These are phyloP conservation scores for Xylariaceae sp. DNA, from an alignment of 2,329 filamentous ascomycete genomes.

Conservation along the genomic window DNA sequence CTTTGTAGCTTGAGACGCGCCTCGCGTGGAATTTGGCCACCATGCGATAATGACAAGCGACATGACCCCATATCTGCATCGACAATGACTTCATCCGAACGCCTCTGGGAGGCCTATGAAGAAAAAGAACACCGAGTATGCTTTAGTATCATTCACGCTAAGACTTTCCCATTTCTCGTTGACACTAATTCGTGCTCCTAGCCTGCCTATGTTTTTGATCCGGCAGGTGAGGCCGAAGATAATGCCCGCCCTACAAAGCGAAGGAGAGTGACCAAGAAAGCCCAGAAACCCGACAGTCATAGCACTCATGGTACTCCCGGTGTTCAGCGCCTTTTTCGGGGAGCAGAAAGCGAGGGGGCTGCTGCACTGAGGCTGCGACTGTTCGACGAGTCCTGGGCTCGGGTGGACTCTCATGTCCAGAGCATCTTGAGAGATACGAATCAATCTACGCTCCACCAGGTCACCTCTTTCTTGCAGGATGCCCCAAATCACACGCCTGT, in stretches of 20 bases:
- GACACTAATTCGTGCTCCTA: slow-evolving; percentile 31
- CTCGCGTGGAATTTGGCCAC: too few relatives aligned
- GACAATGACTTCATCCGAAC: slow-evolving; percentile 25
- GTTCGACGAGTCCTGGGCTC: slow-evolving; percentile 63
- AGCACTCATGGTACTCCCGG: slow-evolving; percentile 10
- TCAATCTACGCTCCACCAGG: slow-evolving; percentile 56
- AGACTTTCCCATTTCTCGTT: not conserved
- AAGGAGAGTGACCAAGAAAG: slow-evolving; percentile 50
- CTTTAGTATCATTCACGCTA: not conserved
- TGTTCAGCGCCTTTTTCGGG: slow-evolving; percentile 56
- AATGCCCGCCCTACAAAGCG: slow-evolving; percentile 52
- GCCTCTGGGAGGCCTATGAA: slow-evolving; percentile 23
- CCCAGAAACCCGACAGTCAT: slow-evolving; percentile 20
- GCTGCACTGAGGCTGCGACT: slow-evolving; percentile 54
- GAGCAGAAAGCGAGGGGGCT: slow-evolving; percentile 48
- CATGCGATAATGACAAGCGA: too few relatives aligned
- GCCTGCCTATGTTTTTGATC: slow-evolving; percentile 63
- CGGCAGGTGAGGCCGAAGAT: slow-evolving; percentile 38
- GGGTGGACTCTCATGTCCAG: slow-evolving; percentile 63
- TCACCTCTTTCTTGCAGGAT: slow-evolving; percentile 53
- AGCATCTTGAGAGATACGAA: slow-evolving; percentile 59
- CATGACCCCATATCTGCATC: too few relatives aligned
- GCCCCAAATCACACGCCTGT: slow-evolving; percentile 28
- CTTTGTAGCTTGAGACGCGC: too few relatives aligned
- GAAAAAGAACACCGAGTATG: slow-evolving; percentile 33